Evolutionary conservation across 2,329 filamentous ascomycete species (phyloP), one percentile per base, ranked within the genome.

Genomic region (Calonectria naviculata): DNA sequence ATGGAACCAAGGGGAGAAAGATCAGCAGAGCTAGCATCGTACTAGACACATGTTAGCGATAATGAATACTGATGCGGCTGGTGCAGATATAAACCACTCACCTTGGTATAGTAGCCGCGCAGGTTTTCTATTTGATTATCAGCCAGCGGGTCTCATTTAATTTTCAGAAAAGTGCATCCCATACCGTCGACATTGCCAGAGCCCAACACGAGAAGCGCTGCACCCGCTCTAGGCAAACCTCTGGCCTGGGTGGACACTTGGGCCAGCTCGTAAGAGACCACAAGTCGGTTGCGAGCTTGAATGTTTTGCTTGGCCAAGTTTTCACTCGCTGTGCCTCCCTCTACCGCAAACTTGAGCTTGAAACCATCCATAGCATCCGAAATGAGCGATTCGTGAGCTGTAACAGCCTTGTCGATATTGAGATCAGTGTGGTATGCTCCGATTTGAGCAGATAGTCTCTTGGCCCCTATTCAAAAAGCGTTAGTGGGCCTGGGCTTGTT

Each of bases 31-130:
- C 82, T 85, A 65, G 84, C 85, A 75, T 93, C 91, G 76, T 78
- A 73, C 42, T 67, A 52, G 17, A 4, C 3, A 10, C 3, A 5
- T 9, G 54, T 67, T 8, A 52, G 19, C 15, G 49, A 46, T 44
- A 31, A 31, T n/a, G 42, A n/a, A n/a, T n/a, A n/a, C n/a, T n/a
- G n/a, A n/a, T n/a, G n/a, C n/a, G n/a, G n/a, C n/a, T n/a, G n/a
- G n/a, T n/a, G n/a, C n/a, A n/a, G n/a, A n/a, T n/a, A 19, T 42
- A 6, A 42, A 19, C 10, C 21, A 26, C 34, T 49, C 34, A 52
- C 42, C 29, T 93, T 92, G 47, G 91, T 93, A 29, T 91, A 85
- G 80, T 93, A 91, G 24, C 87, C 85, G 2, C 82, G 78, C 15
- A 83, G 76, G 65, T 80, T 78, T 70, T 60, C 38, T 65, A 28